Conservation (phyloP, 805 yeast genomes). For the Kluyveromyces starmeri region DNA sequence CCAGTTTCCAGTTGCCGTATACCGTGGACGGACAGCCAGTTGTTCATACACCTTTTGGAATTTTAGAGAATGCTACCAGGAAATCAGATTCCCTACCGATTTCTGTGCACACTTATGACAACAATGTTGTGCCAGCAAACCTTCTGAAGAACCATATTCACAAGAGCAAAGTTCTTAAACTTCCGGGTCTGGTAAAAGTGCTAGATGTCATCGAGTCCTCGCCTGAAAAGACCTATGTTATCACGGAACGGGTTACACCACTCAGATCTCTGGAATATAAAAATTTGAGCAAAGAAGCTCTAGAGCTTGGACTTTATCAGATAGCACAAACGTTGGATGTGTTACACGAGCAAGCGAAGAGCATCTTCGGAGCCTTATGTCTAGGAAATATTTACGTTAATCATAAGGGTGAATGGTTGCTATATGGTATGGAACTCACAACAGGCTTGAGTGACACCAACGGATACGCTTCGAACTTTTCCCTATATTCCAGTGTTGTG, state of each 20-base stretch:
- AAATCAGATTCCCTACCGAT: conserved; percentile 24
- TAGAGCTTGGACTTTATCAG: conserved; percentile 22
- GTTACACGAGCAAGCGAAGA: conserved; percentile 21
- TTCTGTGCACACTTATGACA: conserved; percentile 17
- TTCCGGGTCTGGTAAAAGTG: conserved; percentile 26
- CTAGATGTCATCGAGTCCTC: conserved; percentile 24
- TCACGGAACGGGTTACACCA: conserved; percentile 22
- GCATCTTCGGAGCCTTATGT: conserved; percentile 58
- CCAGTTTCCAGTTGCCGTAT: conserved; percentile 28
- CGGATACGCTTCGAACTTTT: conserved; percentile 8
- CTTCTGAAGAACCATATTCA: conserved; percentile 20
- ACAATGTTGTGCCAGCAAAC: conserved; percentile 10
- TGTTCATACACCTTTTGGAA: conserved; percentile 20
- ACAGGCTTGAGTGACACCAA: conserved; percentile 12
- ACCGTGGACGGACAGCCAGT: conserved; percentile 17
- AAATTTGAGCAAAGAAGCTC: conserved; percentile 12
- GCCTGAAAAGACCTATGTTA: conserved; percentile 18
- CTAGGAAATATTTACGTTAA: conserved; percentile 54
- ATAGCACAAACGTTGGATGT: conserved; percentile 19
- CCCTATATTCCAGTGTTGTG: conserved; percentile 8
- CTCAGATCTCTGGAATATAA: conserved; percentile 13
- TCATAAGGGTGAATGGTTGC: conserved; percentile 69
- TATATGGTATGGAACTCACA: conserved; percentile 66
- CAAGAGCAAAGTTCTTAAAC: conserved; percentile 20
- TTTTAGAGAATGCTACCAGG: conserved; percentile 20